A percentile compares a stretch with the other conserved stretches of the same genome.
These are phyloP conservation scores for Diaporthe sp. DNA, from an alignment of 2,329 filamentous ascomycete genomes.

Conservation along the genomic window DNA sequence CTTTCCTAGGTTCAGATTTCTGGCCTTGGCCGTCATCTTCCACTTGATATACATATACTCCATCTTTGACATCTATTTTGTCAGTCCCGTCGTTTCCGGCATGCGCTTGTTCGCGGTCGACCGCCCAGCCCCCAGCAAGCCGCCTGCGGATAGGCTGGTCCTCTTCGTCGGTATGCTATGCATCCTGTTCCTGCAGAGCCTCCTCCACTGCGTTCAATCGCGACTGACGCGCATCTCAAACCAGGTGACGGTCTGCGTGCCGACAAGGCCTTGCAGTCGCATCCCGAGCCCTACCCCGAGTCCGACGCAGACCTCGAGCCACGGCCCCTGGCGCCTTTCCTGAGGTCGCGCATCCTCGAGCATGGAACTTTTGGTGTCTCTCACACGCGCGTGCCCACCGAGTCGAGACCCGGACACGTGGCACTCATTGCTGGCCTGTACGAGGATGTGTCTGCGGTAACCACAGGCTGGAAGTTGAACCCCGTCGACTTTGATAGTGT, in stretches of 20 bases:
- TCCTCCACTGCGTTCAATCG: background rate
- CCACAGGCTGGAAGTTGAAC: conserved; percentile 98
- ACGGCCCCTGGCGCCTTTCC: conserved; percentile 87
- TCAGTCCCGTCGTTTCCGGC: conserved; percentile 95
- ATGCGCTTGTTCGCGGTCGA: conserved; percentile 87
- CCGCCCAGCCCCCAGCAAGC: conserved; percentile 67
- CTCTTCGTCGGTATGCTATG: conserved; percentile 83
- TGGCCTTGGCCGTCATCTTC: conserved; percentile 90
- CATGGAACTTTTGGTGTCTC: conserved; percentile 97
- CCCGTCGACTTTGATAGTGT: conserved; percentile 99
- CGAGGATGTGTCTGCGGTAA: conserved; percentile 97
- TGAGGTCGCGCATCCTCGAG: conserved; percentile 88
- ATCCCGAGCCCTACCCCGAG: conserved; percentile 85
- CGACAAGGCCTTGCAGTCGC: conserved; percentile 96
- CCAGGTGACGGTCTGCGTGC: conserved; percentile 91
- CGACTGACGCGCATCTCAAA: background rate
- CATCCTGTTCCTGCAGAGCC: background rate
- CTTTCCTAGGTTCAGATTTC: conserved; percentile 80
- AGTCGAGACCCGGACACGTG: conserved; percentile 96
- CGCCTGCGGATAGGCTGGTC: conserved; percentile 90
- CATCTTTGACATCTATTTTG: conserved; percentile 99
- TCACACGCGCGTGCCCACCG: conserved; percentile 95
- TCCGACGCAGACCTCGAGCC: conserved; percentile 75
- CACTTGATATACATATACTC: conserved; percentile 94
- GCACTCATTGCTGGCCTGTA: conserved; percentile 96